Evolutionary conservation across 108 stramenopile species (phyloP), one percentile per base, ranked within the genome.

Genomic region (Discostella stelligeroides): DNA sequence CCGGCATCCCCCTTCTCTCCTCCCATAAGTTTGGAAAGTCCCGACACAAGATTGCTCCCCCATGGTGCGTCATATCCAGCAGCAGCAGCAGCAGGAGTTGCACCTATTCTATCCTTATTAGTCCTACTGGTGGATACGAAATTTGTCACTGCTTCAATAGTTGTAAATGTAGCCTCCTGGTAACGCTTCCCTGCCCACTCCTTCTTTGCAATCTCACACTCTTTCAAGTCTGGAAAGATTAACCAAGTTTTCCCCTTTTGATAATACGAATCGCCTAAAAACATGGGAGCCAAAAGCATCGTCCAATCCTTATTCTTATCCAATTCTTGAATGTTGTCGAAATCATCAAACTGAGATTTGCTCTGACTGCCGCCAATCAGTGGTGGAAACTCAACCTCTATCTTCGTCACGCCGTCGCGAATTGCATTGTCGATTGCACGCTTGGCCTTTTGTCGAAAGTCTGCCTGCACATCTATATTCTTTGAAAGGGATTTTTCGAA

Each of bases 341-440:
- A 92, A 66, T 95, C 94, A 63, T 95, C 94, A 75, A 95, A 95
- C 62, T 86, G 86, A 9, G 79, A 77, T 58, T 95, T 95, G 28
- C 66, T 63, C 45, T 88, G 53, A 20, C 63, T 73, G 24, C 87
- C 91, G 3, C 88, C 90, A 20, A 91, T 54, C 24, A 95, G 63
- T 4, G 91, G 88, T 38, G 94, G 94, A 56, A 95, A 95, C 55
- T 95, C 94, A 20, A 95, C 59, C 73, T 95, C 91, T 41, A 90
- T 17, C 39, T 63, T 57, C 49, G 29, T 66, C 20, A 66, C 21
- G 13, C 71, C 66, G 38, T 86, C 83, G 15, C 40, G 48, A 0
- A 72, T 27, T n/a, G 88, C 88, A 10, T 67, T 17, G 13, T 81
- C 62, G 1, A 95, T 50, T 17, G 86, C 84, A 23, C 20, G 7